Percentiles rank a stretch among this genome's conserved stretches.
Conservation (phyloP, 1,139 yeast genomes). For the Candida sp. region DNA sequence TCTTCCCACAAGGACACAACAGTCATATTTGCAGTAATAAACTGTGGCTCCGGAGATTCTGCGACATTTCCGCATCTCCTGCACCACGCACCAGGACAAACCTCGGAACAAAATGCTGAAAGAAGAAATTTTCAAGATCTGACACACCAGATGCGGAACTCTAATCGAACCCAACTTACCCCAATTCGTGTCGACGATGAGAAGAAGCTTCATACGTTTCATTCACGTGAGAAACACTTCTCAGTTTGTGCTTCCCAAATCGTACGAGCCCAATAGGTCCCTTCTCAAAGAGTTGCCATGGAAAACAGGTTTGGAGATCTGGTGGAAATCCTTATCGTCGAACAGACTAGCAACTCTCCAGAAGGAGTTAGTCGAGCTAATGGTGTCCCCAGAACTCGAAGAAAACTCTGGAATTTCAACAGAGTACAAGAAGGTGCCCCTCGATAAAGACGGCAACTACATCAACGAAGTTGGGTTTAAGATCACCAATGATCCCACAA, state of each 20-base stretch:
- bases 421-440: constrained; percentile 23
- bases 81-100: background rate
- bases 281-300: constrained; percentile 20
- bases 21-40: too few species aligned
- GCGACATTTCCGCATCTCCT: background rate
- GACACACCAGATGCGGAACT: background rate
- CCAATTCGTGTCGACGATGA: constrained; percentile 5
- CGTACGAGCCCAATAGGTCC: constrained; percentile 18
- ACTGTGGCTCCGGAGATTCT: too few species aligned
- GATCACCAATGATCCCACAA: constrained; percentile 27
- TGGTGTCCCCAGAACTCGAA: constrained; percentile 28
- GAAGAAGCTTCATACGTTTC: constrained; percentile 7
- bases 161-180: background rate
- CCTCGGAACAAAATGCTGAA: background rate
- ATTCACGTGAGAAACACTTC: constrained; percentile 11
- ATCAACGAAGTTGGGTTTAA: constrained; percentile 44
- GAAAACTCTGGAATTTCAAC: constrained; percentile 27
- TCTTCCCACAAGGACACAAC: too few species aligned
- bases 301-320: constrained; percentile 20
- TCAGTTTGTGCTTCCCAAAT: constrained; percentile 15
- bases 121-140: background rate
- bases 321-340: constrained; percentile 36
- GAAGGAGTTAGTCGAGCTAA: constrained; percentile 36
- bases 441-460: constrained; percentile 31
- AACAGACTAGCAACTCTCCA: constrained; percentile 34